Base-by-base conservation (phyloP, 345 rosid genomes). In the Gossypium longicalyx region DNA sequence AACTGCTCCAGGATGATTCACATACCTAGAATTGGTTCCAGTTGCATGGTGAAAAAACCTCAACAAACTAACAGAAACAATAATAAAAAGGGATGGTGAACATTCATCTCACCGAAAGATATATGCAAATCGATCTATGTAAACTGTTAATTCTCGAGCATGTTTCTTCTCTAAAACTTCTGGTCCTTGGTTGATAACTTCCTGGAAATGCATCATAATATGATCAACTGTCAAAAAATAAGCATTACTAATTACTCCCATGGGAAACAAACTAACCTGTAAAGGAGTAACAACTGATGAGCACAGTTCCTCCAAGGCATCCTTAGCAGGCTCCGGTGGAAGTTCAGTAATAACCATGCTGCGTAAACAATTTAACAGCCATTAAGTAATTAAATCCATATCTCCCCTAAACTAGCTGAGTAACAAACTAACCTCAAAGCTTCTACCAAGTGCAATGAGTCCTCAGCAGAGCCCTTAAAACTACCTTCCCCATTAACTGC, bases 321-420 rank as follows among this genome's bases (percentile, higher is more conserved):
- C 81, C 87, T 88, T 96, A 62, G 99, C 98, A 78, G 90, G 83
- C 25, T 88, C 93, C 23, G 86, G 89, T 65, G 93, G 97, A 84
- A 96, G 93, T 82, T 96, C 99, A 48, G 97, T 89, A 77, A 96
- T 89, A 78, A 96, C 98, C 85, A 87, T 87, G 80, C 99, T 95
- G 94, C 82, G 83, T 70, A 82, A 75, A 59, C 20, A 76, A 80
- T 56, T 59, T 53, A 59, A 47, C 43, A 76, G 52, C 80, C 70
- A 74, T 74, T 74, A 75, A 78, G 73, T 49, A 80, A 74, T 68
- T 62, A 59, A 41, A 67, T 19, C 73, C 75, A 47, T 41, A 52
- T 63, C 74, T 44, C 64, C 74, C 70, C 76, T 57, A 27, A 12
- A 71, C 41, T 53, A 22, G 19, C 20, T 27, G 51, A 57, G 73